Percentiles rank a stretch among this genome's conserved stretches.
Evolutionary conservation across 2,329 filamentous ascomycete genomes (phyloP).

Genomic region (Trichoderma harzianum): DNA sequence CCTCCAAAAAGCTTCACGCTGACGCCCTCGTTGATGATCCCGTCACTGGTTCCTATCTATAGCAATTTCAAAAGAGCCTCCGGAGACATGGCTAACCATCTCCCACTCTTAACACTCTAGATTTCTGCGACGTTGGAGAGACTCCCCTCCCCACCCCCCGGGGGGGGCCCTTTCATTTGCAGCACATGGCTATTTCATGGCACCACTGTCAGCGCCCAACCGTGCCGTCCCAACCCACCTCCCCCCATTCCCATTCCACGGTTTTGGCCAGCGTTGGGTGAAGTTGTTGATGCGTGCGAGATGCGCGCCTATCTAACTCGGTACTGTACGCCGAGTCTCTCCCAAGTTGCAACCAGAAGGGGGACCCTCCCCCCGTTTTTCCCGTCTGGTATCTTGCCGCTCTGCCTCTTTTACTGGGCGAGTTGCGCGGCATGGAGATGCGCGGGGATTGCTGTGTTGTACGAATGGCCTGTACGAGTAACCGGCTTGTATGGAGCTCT

Average conservation of each 20-base stretch:
- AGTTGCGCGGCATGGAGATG: not conserved
- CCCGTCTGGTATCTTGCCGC: not conserved
- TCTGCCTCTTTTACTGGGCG: not conserved
- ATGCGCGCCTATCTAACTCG: not conserved
- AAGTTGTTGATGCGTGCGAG: not conserved
- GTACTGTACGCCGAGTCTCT: not conserved
- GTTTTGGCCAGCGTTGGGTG: not conserved
- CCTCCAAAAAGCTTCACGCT: not conserved
- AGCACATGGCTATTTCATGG: conserved; percentile 10
- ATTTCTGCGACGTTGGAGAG: not conserved
- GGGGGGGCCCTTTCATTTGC: not conserved
- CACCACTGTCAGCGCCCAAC: conserved; percentile 14
- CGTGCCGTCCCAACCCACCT: conserved; percentile 14
- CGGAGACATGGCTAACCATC: not conserved
- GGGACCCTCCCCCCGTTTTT: not conserved
- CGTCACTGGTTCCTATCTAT: not conserved
- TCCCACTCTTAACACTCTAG: not conserved
- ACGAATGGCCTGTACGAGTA: not conserved
- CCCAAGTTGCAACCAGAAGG: not conserved
- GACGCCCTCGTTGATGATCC: not conserved
- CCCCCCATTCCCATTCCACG: not conserved
- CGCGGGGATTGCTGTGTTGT: not conserved
- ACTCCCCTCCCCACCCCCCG: not conserved
- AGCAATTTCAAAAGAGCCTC: not conserved
- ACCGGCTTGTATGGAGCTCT: not conserved